phyloP scores from a whole-genome alignment of 2,329 filamentous ascomycete species.

The Anisogramma anomala region DNA sequence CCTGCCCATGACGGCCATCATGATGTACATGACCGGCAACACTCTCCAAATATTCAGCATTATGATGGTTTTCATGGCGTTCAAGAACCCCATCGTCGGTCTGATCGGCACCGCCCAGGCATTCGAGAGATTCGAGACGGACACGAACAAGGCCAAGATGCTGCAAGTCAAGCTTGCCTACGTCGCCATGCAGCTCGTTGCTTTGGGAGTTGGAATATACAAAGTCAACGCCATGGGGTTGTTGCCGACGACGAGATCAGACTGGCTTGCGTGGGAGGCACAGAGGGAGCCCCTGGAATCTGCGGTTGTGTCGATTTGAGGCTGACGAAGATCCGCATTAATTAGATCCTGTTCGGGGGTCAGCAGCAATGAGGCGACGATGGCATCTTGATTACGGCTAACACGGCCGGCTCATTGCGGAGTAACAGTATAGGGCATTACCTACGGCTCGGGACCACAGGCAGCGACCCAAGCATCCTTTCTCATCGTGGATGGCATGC shows the following conservation, averaged over 20 bases:
- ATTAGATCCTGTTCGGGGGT: too few species aligned
- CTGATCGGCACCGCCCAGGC: slow-evolving; percentile 71
- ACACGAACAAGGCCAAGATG: slow-evolving; percentile 61
- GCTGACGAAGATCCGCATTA: neutral
- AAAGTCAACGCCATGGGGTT: slow-evolving; percentile 96
- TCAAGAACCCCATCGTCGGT: slow-evolving; percentile 88
- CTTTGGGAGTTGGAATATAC: slow-evolving; percentile 80
- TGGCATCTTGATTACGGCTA: too few species aligned
- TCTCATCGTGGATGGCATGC: too few species aligned
- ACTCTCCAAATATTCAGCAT: slow-evolving; percentile 97
- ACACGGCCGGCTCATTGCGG: too few species aligned
- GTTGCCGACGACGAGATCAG: slow-evolving; percentile 86
- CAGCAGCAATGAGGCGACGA: too few species aligned
- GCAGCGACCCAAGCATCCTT: too few species aligned
- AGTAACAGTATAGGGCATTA: too few species aligned
- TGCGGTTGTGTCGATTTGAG: slow-evolving; percentile 49
- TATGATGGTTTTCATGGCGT: slow-evolving; percentile 99
- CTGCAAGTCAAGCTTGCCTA: slow-evolving; percentile 80
- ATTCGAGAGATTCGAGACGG: slow-evolving; percentile 85
- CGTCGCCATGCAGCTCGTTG: slow-evolving; percentile 72
- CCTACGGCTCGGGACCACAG: too few species aligned
- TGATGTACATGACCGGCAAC: slow-evolving; percentile 99
- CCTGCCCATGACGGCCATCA: slow-evolving; percentile 95
- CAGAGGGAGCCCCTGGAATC: slow-evolving; percentile 57
- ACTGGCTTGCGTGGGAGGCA: slow-evolving; percentile 94